A percentile compares a stretch with the other conserved stretches of the same genome.
These are phyloP conservation scores for Picochlorum costavermella DNA, from an alignment of 139 green algal genomes.

Conservation along the genomic window DNA sequence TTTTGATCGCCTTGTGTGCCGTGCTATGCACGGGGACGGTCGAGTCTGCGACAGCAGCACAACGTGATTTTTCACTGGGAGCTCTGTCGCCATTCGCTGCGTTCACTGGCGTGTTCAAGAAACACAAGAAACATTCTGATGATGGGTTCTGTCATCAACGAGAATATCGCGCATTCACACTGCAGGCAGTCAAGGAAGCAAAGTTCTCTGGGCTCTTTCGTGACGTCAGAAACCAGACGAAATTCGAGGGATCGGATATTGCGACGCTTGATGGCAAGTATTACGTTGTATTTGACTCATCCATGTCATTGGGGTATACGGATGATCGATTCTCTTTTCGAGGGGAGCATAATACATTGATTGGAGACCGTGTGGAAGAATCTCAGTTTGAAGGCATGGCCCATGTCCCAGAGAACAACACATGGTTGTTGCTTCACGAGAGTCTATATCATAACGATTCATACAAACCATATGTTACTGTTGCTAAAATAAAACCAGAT, in stretches of 20 bases:
- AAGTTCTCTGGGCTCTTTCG: slow-evolving; percentile 14
- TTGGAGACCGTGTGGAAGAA: slow-evolving; percentile 7
- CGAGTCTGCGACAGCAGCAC: no score
- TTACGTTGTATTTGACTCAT: slow-evolving; percentile 22
- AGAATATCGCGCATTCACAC: neutral
- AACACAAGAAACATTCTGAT: neutral
- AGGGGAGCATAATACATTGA: slow-evolving; percentile 10
- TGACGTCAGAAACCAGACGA: slow-evolving; percentile 7
- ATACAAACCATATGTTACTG: slow-evolving; percentile 8
- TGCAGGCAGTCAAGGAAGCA: slow-evolving; percentile 16
- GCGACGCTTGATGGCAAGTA: neutral
- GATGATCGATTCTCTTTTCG: slow-evolving; percentile 12
- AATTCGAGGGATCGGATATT: slow-evolving; percentile 16
- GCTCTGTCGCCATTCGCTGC: no score
- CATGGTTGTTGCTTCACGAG: slow-evolving; percentile 38
- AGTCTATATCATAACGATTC: neutral
- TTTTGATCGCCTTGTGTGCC: no score
- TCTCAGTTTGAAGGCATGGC: slow-evolving; percentile 25
- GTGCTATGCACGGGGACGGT: no score
- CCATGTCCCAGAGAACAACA: slow-evolving; percentile 25
- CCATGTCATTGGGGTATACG: slow-evolving; percentile 6
- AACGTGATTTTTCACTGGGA: no score
- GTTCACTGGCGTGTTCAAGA: no score
- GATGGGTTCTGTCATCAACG: neutral
- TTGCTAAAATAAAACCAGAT: slow-evolving; percentile 8